Base-by-base conservation (phyloP, 352 stramenopile genomes). In the Phytopythium sindhum region DNA sequence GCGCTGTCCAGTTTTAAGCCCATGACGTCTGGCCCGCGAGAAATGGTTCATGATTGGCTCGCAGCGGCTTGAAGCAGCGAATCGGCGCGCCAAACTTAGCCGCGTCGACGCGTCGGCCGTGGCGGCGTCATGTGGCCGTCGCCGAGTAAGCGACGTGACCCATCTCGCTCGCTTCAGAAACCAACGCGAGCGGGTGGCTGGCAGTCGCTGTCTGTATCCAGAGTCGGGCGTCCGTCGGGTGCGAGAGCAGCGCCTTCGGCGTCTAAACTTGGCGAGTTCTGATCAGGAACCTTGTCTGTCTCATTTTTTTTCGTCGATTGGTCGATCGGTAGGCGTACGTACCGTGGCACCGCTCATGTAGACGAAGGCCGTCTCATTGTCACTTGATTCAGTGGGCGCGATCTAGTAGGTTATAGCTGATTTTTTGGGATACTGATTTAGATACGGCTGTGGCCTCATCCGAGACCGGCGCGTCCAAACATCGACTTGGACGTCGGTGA, bases 271-370 rank as follows among this genome's bases (percentile, higher is more conserved):
- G 52, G 52, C 29, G 19, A 21, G 19, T 48, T 24, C 9, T n/a
- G 21, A 42, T 28, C 9, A 51, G 29, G 35, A 17, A 56, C 45
- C 29, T 57, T 57, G 52, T 57, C 52, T 57, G 52, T 57, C 52
- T 57, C 52, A 57, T 57, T 42, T 57, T 42, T 42, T 42, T 42
- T 57, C 31, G 52, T 44, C 31, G 31, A 45, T 31, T 45, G 10
- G 31, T 24, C 14, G 29, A 24, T 21, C 45, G 23, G 47, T 33
- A 53, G 47, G 19, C 48, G 48, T 28, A 23, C 52, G 52, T 37
- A 23, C 48, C 28, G 26, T 44, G 3, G 14, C 52, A 26, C 35
- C 31, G 17, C 29, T 57, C 12, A 23, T 17, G 19, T 39, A 17
- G 51, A 39, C n/a, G n/a, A n/a, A n/a, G n/a, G n/a, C n/a, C 24